Base-by-base conservation (phyloP, 495 filamentous ascomycete species). In the Umbilicaria muhlenbergii region DNA sequence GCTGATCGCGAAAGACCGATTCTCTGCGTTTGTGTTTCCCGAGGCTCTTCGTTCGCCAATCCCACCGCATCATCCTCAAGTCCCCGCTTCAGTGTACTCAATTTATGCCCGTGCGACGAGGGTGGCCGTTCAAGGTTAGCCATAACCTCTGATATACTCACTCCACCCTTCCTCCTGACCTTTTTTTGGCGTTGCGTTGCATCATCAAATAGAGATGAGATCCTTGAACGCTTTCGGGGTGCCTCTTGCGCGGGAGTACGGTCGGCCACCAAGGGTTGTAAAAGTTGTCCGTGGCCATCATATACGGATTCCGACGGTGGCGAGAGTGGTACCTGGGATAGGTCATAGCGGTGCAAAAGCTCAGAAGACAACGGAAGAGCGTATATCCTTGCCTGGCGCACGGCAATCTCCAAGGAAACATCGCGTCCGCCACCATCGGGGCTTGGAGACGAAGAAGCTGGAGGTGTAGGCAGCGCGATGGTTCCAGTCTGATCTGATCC, bases 141-240 rank as follows among this genome's bases (percentile, higher is more conserved):
- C 61, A 78, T 77, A 15, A 71, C 55, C 35, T 71, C 66, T 1
- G 76, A 66, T 14, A 79, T 67, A 24, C 63, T 66, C 49, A 73
- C 67, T 3, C 73, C 75, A 19, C 73, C 74, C 37, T 65, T 63
- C 41, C 70, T 63, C 39, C 67, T 68, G 12, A 74, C 66, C 38
- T 68, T 68, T 36, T 61, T 67, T 33, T 71, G 68, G 44, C 70
- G 68, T 36, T 75, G 67, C 5, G 67, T 64, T n/a, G 75, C 76
- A 39, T 71, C 65, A 37, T 81, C 72, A 47, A 81, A 80, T 2
- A 78, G 57, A 0, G 67, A 63, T 15, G 63, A 66, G 16, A 74
- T 65, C 34, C 66, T 67, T 53, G 71, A 75, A 28, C 74, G 65
- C 51, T 78, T 81, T 3, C 64, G 61, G 31, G 63, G 66, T 3